Base-by-base conservation (phyloP, 75 land plant species). In the Pinus tabuliformis region DNA sequence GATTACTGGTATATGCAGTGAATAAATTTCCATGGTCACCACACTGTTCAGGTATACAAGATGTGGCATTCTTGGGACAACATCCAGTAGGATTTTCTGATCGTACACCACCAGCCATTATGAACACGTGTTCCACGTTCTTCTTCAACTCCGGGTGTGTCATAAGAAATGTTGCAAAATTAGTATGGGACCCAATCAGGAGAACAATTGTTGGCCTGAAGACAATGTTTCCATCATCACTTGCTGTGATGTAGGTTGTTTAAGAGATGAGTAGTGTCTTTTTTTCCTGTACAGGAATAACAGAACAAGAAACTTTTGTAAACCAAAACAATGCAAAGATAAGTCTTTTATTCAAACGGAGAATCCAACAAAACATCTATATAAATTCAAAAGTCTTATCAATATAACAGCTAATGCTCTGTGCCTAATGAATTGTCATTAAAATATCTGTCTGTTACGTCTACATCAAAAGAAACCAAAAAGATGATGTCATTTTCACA, bases 21-120 rank as follows among this genome's bases (percentile, higher is more conserved):
- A 92, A 94, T 24, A 94, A 36, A 71, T 94, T 94, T 12, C 97
- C 97, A 77, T 45, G 85, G 54, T 89, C 84, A 30, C 95, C 91
- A 81, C 93, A 93, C 58, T 85, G 86, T 57, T 56, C 49, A 59
- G 91, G 86, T 59, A 26, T 49, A 83, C 93, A 91, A 33, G 73
- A 42, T 26, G 24, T 79, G n/a, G 74, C 75, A 70, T 87, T 83
- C 70, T 74, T 26, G 16, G 91, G 82, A 70, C 95, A 92, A 73
- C 91, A 92, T 15, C 92, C 94, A 22, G 86, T 88, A 1, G 91
- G 91, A 65, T 91, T 93, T 30, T 21, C 72, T 4, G 93, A 88
- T 30, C 84, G 86, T 18, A 93, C 85, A 14, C 91, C 89, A 66
- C 97, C 97, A 36, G 92, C 97, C 97, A 94, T 94, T 21, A 88